A percentile compares a stretch with the other conserved stretches of the same genome.
Conservation (phyloP, 306 rosid genomes). For the Styphnolobium japonicum region DNA sequence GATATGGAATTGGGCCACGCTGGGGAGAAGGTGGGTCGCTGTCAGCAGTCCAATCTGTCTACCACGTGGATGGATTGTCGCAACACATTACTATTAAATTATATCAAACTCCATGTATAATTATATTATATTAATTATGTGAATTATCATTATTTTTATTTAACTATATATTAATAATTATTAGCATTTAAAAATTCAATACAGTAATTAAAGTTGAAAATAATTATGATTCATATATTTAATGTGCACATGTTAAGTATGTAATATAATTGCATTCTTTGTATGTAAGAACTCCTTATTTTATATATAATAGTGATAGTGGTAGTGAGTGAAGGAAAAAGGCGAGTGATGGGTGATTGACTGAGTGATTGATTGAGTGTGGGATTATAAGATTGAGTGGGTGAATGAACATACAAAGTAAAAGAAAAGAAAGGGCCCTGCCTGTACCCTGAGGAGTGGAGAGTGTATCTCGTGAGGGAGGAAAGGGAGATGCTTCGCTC, state of each 20-base stretch:
- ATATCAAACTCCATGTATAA: too few species aligned
- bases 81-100: too few species aligned
- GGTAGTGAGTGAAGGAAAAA: not conserved
- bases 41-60: constrained; percentile 47
- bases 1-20: not conserved
- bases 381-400: constrained; percentile 35
- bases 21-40: constrained; percentile 14
- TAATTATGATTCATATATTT: too few species aligned
- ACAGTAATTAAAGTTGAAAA: too few species aligned
- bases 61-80: constrained; percentile 9
- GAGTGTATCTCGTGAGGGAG: not conserved
- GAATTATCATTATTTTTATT: too few species aligned
- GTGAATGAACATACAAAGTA: constrained; percentile 3
- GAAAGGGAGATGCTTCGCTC: not conserved
- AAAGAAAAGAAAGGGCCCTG: not conserved
- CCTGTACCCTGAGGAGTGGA: not conserved
- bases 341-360: not conserved
- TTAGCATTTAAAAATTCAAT: too few species aligned
- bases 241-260: too few species aligned
- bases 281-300: too few species aligned
- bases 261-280: too few species aligned
- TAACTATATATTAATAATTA: too few species aligned
- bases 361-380: constrained; percentile 39
- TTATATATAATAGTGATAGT: not conserved
- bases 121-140: too few species aligned